Conservation (phyloP, 495 filamentous ascomycete species). For the Penicillium macrosclerotiorum region DNA sequence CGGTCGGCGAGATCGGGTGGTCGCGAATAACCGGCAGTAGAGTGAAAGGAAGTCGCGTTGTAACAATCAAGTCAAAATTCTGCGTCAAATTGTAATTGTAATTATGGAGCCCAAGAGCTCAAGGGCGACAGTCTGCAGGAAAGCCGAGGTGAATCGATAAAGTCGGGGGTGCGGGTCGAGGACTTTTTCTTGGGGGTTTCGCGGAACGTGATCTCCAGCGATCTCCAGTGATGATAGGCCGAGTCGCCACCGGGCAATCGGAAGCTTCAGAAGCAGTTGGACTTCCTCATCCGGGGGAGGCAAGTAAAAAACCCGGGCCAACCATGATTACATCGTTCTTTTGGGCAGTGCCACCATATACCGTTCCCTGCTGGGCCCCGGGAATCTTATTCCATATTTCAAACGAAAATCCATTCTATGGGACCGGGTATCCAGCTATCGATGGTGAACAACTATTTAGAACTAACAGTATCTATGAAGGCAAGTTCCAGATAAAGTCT, state of each 20-base stretch:
- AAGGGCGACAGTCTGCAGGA: slow-evolving; percentile 1
- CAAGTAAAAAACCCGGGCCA: slow-evolving; percentile 11
- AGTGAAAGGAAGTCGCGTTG: too few relatives aligned
- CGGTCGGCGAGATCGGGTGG: slow-evolving; percentile 1
- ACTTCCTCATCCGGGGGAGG: slow-evolving; percentile 11
- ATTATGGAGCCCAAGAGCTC: neutral
- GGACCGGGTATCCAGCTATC: too few relatives aligned
- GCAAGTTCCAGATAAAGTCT: slow-evolving; percentile 53
- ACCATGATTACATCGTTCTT: neutral
- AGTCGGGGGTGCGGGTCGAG: slow-evolving; percentile 14
- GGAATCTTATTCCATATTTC: neutral
- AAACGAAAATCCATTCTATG: too few relatives aligned
- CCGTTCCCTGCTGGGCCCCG: too few relatives aligned
- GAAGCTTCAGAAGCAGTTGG: slow-evolving; percentile 13
- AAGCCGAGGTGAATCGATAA: slow-evolving; percentile 3
- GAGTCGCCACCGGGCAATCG: slow-evolving; percentile 20
- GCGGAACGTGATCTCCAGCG: slow-evolving; percentile 16
- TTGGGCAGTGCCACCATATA: neutral
- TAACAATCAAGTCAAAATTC: too few relatives aligned
- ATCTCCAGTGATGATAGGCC: slow-evolving; percentile 15
- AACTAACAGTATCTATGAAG: slow-evolving; percentile 24
- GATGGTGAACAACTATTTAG: slow-evolving; percentile 1
- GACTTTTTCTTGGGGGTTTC: slow-evolving; percentile 18
- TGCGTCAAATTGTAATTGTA: neutral
- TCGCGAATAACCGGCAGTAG: too few relatives aligned